These are phyloP conservation scores for Alternaria incomplexa DNA, from an alignment of 2,329 filamentous ascomycete genomes.

Conservation along the genomic window DNA sequence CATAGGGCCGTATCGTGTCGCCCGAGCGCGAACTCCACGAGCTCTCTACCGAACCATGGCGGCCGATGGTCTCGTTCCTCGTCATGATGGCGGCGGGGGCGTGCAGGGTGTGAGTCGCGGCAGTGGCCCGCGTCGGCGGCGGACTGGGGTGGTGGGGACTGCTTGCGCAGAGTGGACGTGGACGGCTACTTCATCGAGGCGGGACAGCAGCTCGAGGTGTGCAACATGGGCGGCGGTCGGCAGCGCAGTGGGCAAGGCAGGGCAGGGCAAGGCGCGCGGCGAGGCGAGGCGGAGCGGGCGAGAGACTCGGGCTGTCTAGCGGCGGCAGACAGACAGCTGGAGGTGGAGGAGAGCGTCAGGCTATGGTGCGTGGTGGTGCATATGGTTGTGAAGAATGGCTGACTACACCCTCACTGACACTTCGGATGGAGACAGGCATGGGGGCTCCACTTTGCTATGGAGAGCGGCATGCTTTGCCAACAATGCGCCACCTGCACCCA, in stretches of 20 bases:
- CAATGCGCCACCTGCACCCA: conserved; percentile 14
- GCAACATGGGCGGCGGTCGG: conserved; percentile 27
- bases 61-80: conserved; percentile 67
- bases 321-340: not conserved
- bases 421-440: not conserved
- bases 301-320: not conserved
- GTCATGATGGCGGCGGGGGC: conserved; percentile 59
- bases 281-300: conserved; percentile 2
- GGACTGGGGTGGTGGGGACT: conserved; percentile 30
- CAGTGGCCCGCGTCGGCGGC: conserved; percentile 24
- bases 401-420: not conserved
- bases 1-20: conserved; percentile 64
- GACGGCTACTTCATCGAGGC: conserved; percentile 49
- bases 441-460: conserved; percentile 11
- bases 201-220: conserved; percentile 27
- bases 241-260: conserved; percentile 6
- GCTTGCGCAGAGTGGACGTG: conserved; percentile 43
- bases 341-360: too few relatives aligned
- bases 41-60: conserved; percentile 71
- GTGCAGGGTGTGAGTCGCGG: conserved; percentile 17
- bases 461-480: conserved; percentile 12
- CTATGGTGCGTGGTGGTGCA: not conserved
- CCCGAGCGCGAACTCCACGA: conserved; percentile 71
- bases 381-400: not conserved
- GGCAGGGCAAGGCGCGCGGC: conserved; percentile 8